Evolutionary conservation across 352 stramenopile genomes (phyloP), one percentile per base, ranked within the genome.

Genomic region (Globisporangium apiculatum): DNA sequence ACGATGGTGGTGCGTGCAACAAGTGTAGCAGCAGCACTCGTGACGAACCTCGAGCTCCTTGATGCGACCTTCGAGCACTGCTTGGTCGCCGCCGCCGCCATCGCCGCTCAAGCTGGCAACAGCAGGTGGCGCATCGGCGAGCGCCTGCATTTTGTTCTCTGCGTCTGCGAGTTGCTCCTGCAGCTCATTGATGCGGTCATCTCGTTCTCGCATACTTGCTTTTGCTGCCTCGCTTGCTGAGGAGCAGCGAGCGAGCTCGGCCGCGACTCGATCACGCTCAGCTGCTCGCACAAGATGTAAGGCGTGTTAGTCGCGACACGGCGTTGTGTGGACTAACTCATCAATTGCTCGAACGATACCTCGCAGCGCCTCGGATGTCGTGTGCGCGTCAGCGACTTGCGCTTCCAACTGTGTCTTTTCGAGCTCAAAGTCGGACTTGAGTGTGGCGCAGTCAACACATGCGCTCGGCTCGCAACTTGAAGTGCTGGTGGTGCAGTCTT

Each of bases 1-100:
- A 12, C 8, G 4, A 40, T 15, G 36, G 4, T 15, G 15, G 12
- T 31, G 50, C 35, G 18, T 14, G 42, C 11, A n/a, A 14, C 42
- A 35, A 8, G 24, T 3, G 24, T 31, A 12, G 24, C 7, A 31
- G 11, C 49, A 53, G 14, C 3, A 2, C 10, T 31, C 11, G n/a
- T 10, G 6, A 46, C 58, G 47, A 71, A 89, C 81, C 76, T 87
- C 79, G n/a, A 91, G 63, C 9, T 83, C 56, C 55, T 89, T 87
- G 47, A 89, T 53, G 5, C 76, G 75, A 40, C 48, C 60, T 52
- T 81, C 62, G 45, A 68, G 38, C 40, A 64, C 60, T 18, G 59
- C 62, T 8, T 56, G 64, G n/a, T 71, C 64, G 43, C 18, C 18
- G 18, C 18, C 18, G 18, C 18, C 18, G 18, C 69, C 64, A 35